phyloP scores from a whole-genome alignment of 371 early-diverging fungal species.

The Apophysomyces elegans region DNA sequence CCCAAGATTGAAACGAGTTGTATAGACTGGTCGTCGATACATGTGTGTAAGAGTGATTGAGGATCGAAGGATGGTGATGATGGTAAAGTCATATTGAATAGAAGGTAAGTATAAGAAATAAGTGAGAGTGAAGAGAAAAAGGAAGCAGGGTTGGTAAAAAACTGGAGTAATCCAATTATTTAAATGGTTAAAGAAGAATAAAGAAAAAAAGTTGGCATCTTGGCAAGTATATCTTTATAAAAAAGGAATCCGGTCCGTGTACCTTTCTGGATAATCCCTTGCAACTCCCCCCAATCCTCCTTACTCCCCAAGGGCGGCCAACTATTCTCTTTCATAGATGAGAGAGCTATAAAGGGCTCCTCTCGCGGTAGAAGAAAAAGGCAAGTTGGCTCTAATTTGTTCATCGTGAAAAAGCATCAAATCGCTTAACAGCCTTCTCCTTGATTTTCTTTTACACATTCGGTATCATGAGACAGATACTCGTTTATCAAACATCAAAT shows the following conservation, averaged over 20 bases:
- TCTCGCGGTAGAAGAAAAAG: too few species aligned
- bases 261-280: conserved; percentile 10
- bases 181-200: conserved; percentile 1
- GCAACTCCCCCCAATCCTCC: conserved; percentile 8
- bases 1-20: conserved; percentile 14
- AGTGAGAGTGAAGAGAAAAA: neutral
- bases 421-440: neutral
- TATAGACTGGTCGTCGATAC: conserved; percentile 13
- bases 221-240: conserved; percentile 1
- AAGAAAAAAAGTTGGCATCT: conserved; percentile 4
- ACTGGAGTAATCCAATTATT: neutral
- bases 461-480: conserved; percentile 9
- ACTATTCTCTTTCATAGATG: neutral
- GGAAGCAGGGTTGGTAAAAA: neutral
- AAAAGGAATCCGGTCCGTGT: conserved; percentile 12
- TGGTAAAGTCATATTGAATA: neutral
- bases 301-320: conserved; percentile 11
- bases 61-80: neutral
- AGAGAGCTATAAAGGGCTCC: too few species aligned
- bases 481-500: neutral
- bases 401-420: neutral
- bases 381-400: neutral
- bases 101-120: neutral
- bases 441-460: neutral
- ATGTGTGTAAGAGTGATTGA: conserved; percentile 1